Evolutionary conservation across 129 eudicot species (phyloP).

Genomic region (Helianthus annuus): DNA sequence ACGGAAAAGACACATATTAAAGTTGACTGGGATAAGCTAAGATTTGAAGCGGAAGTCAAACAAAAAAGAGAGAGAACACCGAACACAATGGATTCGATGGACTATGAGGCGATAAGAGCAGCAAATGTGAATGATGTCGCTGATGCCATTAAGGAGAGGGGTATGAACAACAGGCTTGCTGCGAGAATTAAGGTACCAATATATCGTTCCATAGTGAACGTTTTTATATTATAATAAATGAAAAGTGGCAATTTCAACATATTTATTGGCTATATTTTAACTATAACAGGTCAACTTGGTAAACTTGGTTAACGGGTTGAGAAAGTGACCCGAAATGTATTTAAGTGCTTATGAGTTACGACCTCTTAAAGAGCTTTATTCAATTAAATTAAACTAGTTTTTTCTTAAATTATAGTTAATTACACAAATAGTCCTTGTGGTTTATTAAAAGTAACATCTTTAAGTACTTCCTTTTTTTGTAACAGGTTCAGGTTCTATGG

Average conservation of each 20-base stretch:
- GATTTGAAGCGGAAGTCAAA: constrained; percentile 53
- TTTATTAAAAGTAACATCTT: too few species aligned
- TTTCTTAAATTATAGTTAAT: neutral
- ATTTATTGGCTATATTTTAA: neutral
- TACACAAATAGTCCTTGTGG: too few species aligned
- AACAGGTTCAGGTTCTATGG: too few species aligned
- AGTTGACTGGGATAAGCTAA: constrained; percentile 75
- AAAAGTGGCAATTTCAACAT: constrained; percentile 1
- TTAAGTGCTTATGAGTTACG: neutral
- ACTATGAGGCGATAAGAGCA: constrained; percentile 79
- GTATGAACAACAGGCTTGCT: constrained; percentile 95
- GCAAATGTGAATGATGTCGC: constrained; percentile 81
- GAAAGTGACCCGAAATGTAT: neutral
- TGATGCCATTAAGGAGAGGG: constrained; percentile 81
- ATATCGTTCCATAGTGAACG: neutral
- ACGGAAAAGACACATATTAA: constrained; percentile 39
- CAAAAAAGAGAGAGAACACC: constrained; percentile 59
- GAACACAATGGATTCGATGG: constrained; percentile 78
- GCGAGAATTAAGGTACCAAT: constrained; percentile 73
- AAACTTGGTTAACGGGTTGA: neutral
- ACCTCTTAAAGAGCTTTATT: neutral
- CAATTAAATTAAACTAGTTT: neutral
- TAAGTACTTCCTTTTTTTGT: too few species aligned
- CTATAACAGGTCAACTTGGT: neutral
- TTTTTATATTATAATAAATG: constrained; percentile 15